These are phyloP conservation scores for Asclepias syriaca DNA, from an alignment of 257 asterid genomes.

Conservation along the genomic window DNA sequence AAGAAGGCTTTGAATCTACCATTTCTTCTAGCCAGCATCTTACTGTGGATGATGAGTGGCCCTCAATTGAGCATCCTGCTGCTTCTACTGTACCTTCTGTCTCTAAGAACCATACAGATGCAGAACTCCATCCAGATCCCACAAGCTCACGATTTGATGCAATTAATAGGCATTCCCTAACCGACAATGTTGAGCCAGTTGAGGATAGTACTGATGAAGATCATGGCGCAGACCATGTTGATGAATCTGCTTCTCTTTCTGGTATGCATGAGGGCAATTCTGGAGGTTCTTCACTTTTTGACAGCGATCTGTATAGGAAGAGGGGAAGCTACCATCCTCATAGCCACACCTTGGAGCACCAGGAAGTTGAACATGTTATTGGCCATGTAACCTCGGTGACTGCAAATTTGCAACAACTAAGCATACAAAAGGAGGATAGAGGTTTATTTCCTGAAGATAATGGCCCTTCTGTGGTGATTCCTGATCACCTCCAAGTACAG, in stretches of 20 bases:
- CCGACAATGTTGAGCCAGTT: conserved; percentile 41
- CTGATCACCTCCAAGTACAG: conserved; percentile 79
- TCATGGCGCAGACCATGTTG: conserved; percentile 37
- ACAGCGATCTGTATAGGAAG: conserved; percentile 33
- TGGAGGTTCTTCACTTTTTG: conserved; percentile 45
- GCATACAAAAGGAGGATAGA: conserved; percentile 44
- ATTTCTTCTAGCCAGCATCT: conserved; percentile 38
- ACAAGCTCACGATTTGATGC: conserved; percentile 32
- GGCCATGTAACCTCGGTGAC: conserved; percentile 48
- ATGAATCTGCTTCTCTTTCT: conserved; percentile 38
- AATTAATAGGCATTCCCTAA: conserved; percentile 30
- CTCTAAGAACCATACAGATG: conserved; percentile 39
- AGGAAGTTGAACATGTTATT: conserved; percentile 47
- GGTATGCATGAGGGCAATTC: conserved; percentile 48
- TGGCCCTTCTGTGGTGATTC: conserved; percentile 66
- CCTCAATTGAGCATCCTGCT: conserved; percentile 54
- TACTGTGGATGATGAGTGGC: conserved; percentile 63
- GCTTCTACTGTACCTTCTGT: conserved; percentile 26
- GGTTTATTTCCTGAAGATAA: conserved; percentile 41
- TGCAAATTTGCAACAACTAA: conserved; percentile 48
- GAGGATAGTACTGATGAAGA: conserved; percentile 38
- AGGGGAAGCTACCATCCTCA: conserved; percentile 42
- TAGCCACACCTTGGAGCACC: conserved; percentile 35
- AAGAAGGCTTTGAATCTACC: conserved; percentile 29
- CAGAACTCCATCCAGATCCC: conserved; percentile 44